phyloP scores from a whole-genome alignment of 1,139 yeast genomes.

The Hanseniaspora sp. region DNA sequence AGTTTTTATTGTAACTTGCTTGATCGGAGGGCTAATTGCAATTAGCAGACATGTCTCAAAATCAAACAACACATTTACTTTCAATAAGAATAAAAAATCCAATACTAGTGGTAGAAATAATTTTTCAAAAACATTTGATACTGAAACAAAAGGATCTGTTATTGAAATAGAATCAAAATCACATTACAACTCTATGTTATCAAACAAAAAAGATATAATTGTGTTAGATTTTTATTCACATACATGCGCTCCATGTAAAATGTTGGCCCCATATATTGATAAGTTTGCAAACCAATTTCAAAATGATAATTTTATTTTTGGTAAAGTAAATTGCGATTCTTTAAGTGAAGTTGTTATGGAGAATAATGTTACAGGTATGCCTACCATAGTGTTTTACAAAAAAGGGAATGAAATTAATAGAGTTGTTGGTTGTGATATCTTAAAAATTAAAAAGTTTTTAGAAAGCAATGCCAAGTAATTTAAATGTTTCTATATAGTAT shows the following conservation, averaged over 20 bases:
- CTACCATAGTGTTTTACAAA: conserved; percentile 73
- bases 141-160: neutral
- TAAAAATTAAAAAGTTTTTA: conserved; percentile 45
- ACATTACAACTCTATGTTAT: conserved; percentile 34
- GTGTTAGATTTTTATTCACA: conserved; percentile 90
- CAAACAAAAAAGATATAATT: conserved; percentile 48
- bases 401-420: conserved; percentile 59
- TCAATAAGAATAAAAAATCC: neutral
- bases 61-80: neutral
- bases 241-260: conserved; percentile 97
- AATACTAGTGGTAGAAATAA: neutral
- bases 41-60: neutral
- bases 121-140: neutral
- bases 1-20: no score
- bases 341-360: conserved; percentile 62
- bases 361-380: conserved; percentile 75
- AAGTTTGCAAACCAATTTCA: conserved; percentile 51
- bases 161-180: conserved; percentile 7
- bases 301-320: conserved; percentile 45
- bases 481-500: neutral
- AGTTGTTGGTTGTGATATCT: conserved; percentile 81
- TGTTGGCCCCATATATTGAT: conserved; percentile 83
- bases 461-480: neutral
- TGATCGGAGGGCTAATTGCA: neutral
- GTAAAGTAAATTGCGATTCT: conserved; percentile 79